phyloP scores from a whole-genome alignment of 1,284 basidiomycete genomes.

The Leccinum fallax region DNA sequence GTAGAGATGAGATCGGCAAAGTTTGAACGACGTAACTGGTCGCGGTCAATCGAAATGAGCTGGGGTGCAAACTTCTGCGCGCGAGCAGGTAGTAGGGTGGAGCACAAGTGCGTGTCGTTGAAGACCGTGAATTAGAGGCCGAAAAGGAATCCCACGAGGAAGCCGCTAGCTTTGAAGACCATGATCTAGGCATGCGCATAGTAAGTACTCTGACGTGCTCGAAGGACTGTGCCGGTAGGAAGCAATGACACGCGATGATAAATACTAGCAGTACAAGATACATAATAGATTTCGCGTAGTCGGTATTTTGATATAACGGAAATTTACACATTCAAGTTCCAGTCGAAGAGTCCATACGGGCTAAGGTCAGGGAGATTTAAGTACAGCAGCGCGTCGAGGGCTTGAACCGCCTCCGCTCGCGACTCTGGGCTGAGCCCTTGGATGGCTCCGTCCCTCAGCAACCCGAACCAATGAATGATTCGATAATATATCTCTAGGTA shows the following conservation, averaged over 20 bases:
- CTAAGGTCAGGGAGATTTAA: background rate
- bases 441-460: background rate
- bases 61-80: background rate
- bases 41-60: background rate
- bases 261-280: too few relatives aligned
- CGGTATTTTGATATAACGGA: background rate
- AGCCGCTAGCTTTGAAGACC: too few relatives aligned
- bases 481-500: background rate
- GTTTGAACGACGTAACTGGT: background rate
- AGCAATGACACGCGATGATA: too few relatives aligned
- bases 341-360: background rate
- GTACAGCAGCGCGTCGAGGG: background rate
- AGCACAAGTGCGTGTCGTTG: too few relatives aligned
- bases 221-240: too few relatives aligned
- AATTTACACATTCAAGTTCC: background rate
- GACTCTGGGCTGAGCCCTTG: background rate
- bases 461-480: background rate
- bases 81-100: background rate
- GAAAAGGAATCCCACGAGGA: too few relatives aligned
- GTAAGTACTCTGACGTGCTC: too few relatives aligned
- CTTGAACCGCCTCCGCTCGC: background rate
- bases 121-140: too few relatives aligned
- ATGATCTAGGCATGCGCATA: too few relatives aligned
- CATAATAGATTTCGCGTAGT: too few relatives aligned
- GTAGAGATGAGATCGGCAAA: background rate